Percentiles rank a stretch among this genome's conserved stretches.
These are phyloP conservation scores for Colletotrichum graminicola DNA, from an alignment of 2,329 filamentous ascomycete species.

Conservation along the genomic window DNA sequence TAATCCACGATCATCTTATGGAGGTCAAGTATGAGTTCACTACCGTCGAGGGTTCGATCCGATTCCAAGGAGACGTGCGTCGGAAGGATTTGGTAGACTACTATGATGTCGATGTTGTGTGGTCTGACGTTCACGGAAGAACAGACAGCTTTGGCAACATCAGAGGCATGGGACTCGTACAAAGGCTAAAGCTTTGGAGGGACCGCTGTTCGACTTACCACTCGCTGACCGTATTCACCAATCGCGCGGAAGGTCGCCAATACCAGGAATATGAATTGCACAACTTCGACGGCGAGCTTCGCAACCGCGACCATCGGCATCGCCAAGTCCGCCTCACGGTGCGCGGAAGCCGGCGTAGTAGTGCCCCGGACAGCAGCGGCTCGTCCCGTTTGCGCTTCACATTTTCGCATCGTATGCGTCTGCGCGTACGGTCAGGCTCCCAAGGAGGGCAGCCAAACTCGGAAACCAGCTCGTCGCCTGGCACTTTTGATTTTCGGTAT, in stretches of 20 bases:
- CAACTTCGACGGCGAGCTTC: constrained; percentile 61
- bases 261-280: constrained; percentile 63
- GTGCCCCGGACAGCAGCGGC: constrained; percentile 53
- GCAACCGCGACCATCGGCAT: constrained; percentile 60
- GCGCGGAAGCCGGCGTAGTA: constrained; percentile 56
- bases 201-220: constrained; percentile 62
- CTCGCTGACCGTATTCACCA: constrained; percentile 62
- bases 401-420: constrained; percentile 58
- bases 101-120: constrained; percentile 65
- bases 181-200: constrained; percentile 65
- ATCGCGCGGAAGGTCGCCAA: constrained; percentile 56
- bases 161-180: constrained; percentile 63
- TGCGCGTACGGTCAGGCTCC: constrained; percentile 51
- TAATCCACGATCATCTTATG: constrained; percentile 62
- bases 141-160: constrained; percentile 64
- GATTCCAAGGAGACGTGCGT: constrained; percentile 63
- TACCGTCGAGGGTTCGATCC: constrained; percentile 59
- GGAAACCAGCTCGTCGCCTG: constrained; percentile 45
- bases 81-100: constrained; percentile 62
- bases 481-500: constrained; percentile 59
- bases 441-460: constrained; percentile 42
- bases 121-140: constrained; percentile 63
- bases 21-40: constrained; percentile 66
- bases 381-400: constrained; percentile 55
- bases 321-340: constrained; percentile 60